Base-by-base conservation (phyloP, 2,329 filamentous ascomycete species). In the Macrophomina phaseolina region DNA sequence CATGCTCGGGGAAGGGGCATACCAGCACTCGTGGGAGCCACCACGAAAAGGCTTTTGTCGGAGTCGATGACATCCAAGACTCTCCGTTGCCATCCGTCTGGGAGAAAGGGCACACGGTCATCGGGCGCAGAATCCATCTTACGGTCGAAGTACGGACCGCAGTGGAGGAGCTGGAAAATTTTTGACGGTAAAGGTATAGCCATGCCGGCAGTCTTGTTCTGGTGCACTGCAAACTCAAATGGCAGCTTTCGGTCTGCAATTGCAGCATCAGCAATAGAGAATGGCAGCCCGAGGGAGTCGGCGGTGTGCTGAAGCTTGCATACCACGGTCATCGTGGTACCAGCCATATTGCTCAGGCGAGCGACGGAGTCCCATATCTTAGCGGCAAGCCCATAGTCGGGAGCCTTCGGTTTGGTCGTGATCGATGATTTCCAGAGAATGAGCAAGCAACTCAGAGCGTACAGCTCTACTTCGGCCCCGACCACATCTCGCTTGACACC, bases 131-230 rank as follows among this genome's bases (percentile, higher is more conserved):
- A 89, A 71, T 91, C 89, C 72, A 93, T 90, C 70, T 85, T 88
- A n/a, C 91, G 83, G 71, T 93, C 90, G 76, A 94, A 84, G 72
- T 91, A 93, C 0, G 91, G 90, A 0, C 90, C 91, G 58, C 87
- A 90, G 73, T 91, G 81, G 7, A 86, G 77, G 11, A 93, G 80
- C 72, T 93, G 90, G 68, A 93, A 91, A 18, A 89, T 83, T 8
- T 81, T 80, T 16, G 83, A 77, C 1, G 82, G 69, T 1, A 75
- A 68, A 8, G 78, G 78, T 58, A 81, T 75, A 16, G 75, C 76
- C 18, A 78, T 66, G 45, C 76, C 72, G 5, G 71, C 66, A 71
- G 66, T 38, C 70, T 69, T 40, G 71, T 65, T 70, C 62, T 74
- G 78, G 2, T n/a, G 30, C 5, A 65, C 1, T 1, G 53, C n/a